Percentiles rank a stretch among this genome's conserved stretches.
These are phyloP conservation scores for Penicillium sp. DNA, from an alignment of 2,329 filamentous ascomycete genomes.

Conservation along the genomic window DNA sequence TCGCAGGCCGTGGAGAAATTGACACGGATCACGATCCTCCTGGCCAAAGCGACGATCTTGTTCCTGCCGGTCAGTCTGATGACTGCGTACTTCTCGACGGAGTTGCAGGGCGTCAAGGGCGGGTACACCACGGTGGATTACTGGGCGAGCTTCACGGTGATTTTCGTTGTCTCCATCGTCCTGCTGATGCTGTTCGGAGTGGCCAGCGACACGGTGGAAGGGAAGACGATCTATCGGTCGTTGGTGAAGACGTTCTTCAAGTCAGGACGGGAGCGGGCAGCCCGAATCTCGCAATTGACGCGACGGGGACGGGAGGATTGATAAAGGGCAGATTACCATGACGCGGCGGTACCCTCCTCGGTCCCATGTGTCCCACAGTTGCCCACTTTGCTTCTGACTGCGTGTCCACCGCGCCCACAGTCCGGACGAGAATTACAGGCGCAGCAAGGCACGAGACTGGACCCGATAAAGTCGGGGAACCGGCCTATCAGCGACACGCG, in stretches of 20 bases:
- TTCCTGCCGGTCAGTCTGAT: constrained; percentile 74
- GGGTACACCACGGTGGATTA: constrained; percentile 63
- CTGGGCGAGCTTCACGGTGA: constrained; percentile 66
- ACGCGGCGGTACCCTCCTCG: constrained; percentile 2
- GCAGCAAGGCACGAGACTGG: constrained; percentile 10
- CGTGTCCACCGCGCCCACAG: neutral
- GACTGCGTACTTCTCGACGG: constrained; percentile 70
- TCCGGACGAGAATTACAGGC: neutral
- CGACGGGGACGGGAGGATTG: constrained; percentile 8
- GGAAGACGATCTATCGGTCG: constrained; percentile 51
- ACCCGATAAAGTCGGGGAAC: constrained; percentile 3
- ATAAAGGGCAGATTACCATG: constrained; percentile 1
- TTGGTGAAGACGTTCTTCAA: constrained; percentile 39
- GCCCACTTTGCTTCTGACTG: neutral
- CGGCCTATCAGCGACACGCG: constrained; percentile 14
- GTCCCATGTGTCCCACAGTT: constrained; percentile 9
- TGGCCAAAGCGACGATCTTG: constrained; percentile 72
- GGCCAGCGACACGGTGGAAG: constrained; percentile 58
- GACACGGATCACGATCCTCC: constrained; percentile 67
- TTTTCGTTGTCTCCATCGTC: constrained; percentile 60
- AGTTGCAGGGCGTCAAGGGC: constrained; percentile 57
- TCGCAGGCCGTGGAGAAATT: constrained; percentile 69
- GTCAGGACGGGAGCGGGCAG: constrained; percentile 22
- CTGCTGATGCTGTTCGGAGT: constrained; percentile 58
- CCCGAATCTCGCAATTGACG: constrained; percentile 18